Conservation (phyloP, 768 basidiomycete genomes). For the Auricularia cornea region DNA sequence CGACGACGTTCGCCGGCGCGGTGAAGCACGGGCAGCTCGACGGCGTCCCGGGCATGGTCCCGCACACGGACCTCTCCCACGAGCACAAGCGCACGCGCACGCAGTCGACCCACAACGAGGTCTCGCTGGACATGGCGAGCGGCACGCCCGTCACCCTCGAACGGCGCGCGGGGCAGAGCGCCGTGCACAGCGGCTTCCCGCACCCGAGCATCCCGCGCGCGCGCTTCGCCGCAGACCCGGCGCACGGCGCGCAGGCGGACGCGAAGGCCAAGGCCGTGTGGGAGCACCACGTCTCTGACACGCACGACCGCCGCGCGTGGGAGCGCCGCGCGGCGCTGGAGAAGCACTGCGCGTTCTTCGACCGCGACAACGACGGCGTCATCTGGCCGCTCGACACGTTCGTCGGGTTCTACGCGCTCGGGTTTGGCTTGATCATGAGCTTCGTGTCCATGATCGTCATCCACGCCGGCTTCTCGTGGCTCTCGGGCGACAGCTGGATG, state of each 20-base stretch:
- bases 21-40: not conserved
- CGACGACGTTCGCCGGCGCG: not conserved
- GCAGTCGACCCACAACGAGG: not conserved
- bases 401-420: conserved; percentile 32
- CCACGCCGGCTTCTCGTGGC: conserved; percentile 27
- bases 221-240: not conserved
- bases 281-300: not conserved
- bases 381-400: conserved; percentile 40
- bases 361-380: conserved; percentile 32
- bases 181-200: not conserved
- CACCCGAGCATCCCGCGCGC: not conserved
- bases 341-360: conserved; percentile 35
- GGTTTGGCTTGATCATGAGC: conserved; percentile 32
- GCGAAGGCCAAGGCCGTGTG: not conserved
- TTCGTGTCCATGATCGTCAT: conserved; percentile 28
- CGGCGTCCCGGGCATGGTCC: not conserved
- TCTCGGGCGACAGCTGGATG: conserved; percentile 22
- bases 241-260: not conserved
- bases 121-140: not conserved
- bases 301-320: not conserved
- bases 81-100: not conserved
- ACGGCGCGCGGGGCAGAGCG: not conserved
- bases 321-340: conserved; percentile 26
- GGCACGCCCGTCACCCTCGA: not conserved
- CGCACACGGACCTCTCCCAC: not conserved